Percentiles rank a stretch among this genome's conserved stretches.
These are phyloP conservation scores for Fusarium circinatum DNA, from an alignment of 2,329 filamentous ascomycete species.

Conservation along the genomic window DNA sequence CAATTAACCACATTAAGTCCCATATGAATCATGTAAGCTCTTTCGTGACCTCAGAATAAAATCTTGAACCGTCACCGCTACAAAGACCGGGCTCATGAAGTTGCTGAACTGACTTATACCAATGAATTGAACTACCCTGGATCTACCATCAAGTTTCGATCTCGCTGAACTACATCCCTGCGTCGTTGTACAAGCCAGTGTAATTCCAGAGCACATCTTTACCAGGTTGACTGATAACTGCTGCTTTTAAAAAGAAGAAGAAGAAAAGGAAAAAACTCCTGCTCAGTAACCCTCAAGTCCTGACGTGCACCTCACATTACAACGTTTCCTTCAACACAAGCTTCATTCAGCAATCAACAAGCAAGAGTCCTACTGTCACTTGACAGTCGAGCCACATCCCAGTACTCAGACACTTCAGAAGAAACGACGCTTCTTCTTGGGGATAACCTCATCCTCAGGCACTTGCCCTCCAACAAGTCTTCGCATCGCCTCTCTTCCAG, in stretches of 20 bases:
- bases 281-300: not conserved
- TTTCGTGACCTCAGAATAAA: too few species aligned
- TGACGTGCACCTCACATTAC: not conserved
- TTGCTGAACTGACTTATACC: not conserved
- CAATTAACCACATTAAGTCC: too few species aligned
- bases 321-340: not conserved
- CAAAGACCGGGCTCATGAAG: not conserved
- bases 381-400: not conserved
- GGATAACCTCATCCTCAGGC: conserved; percentile 1
- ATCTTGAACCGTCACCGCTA: not conserved
- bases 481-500: conserved; percentile 39
- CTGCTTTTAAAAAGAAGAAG: not conserved
- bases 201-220: not conserved
- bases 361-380: not conserved
- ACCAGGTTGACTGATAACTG: not conserved
- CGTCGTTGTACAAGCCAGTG: not conserved
- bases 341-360: not conserved
- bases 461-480: conserved; percentile 19
- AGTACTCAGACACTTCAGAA: conserved; percentile 1
- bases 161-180: not conserved
- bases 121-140: not conserved
- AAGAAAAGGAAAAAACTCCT: not conserved
- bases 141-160: not conserved
- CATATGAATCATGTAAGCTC: not conserved
- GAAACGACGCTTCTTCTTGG: conserved; percentile 36